Evolutionary conservation across 2,329 filamentous ascomycete species (phyloP), one percentile per base, ranked within the genome.

Genomic region (Trichoderma aggressivum): DNA sequence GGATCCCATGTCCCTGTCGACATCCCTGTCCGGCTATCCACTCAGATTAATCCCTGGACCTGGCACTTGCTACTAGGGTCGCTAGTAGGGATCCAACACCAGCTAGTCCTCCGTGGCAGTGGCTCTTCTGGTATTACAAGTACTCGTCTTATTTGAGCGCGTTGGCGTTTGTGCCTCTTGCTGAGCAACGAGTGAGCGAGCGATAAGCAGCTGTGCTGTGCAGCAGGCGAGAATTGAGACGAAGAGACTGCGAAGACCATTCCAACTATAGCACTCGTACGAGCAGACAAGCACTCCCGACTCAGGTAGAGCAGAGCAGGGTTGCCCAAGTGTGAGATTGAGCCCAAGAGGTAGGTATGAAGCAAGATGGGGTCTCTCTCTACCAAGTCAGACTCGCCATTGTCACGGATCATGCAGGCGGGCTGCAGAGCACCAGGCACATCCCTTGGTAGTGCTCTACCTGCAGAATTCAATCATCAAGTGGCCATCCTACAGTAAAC

Each of bases 41-140:
- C 56, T 59, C 56, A 32, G 34, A 59, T 34, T 34, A 59, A 59
- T 59, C 56, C 56, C 16, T 59, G 56, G 56, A 12, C 56, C 56
- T 59, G 56, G 56, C 56, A 59, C 56, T 59, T 59, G 56, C 56
- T 59, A n/a, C 56, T 32, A 59, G 56, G 56, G 56, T 59, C 56
- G 56, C 28, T 59, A 59, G 30, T 59, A 59, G 56, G 56, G 56
- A 59, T 59, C 28, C 56, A 34, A 59, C 28, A 34, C 56, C 56
- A 7, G 56, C 56, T 59, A 59, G 56, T 59, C n/a, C 28, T 59
- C 56, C 28, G 30, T 59, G 28, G 56, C 30, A 34, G 56, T 59
- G 56, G 56, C 56, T n/a, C 56, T 59, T 16, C 12, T 59, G 56
- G 56, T 59, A 58, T 58, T 34, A 21, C 56, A 18, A 21, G 30